Evolutionary conservation across 2,329 filamentous ascomycete genomes (phyloP), one percentile per base, ranked within the genome.

Genomic region (Fusarium dlaminii): DNA sequence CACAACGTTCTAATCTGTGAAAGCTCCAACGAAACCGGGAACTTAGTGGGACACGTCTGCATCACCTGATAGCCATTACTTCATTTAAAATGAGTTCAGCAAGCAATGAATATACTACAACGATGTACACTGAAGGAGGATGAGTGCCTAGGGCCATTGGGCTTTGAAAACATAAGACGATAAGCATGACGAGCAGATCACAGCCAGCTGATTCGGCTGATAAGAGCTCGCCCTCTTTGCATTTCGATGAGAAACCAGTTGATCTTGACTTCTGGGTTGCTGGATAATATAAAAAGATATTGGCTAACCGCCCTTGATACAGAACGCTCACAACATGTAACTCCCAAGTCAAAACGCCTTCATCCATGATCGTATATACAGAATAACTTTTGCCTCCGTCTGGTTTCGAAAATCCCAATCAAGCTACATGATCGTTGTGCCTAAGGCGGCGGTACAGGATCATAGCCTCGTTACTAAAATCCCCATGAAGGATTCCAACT

Each of bases 401-500:
- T 32, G 32, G 34, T 40, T 49, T 27, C 29, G 36, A 29, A 27
- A n/a, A 29, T 34, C 15, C 22, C 27, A 29, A 22, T 43, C 24
- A 22, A 39, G 34, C 48, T n/a, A 37, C 14, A 27, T 36, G 27
- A 29, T 29, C 30, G 14, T 27, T 27, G 30, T 32, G 64, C 27
- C n/a, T 10, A 30, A 51, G 36, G 49, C 30, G 46, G n/a, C 30
- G 30, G n/a, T 29, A 39, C 42, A 42, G 32, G 30, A 20, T 42
- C 39, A 29, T 40, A 39, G 36, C 57, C 36, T 68, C 32, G 22
- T 68, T 55, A 70, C 64, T 57, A 63, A 56, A 75, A 75, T 32
- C 63, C 73, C 77, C 77, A 78, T 29, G 65, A 62, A 30, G 65
- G 46, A 42, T 73, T 66, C 74, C 75, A 78, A 18, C 42, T 49